phyloP scores from a whole-genome alignment of 768 basidiomycete genomes.

The Leccinum truebloodii region DNA sequence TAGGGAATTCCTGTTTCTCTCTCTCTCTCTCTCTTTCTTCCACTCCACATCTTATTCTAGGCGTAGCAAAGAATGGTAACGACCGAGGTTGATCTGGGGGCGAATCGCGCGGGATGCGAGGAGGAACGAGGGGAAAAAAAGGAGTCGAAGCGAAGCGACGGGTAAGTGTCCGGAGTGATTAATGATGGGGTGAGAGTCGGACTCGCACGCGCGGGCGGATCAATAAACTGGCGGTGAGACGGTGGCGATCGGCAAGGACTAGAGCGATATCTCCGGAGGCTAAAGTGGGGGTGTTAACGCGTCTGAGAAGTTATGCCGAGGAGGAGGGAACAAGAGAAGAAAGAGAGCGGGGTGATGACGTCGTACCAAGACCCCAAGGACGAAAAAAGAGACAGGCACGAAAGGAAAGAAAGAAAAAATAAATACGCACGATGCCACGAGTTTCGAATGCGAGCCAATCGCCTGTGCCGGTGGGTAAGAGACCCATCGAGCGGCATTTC shows the following conservation, averaged over 20 bases:
- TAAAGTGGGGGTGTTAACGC: slow-evolving; percentile 16
- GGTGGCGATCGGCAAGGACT: slow-evolving; percentile 13
- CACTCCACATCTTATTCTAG: neutral
- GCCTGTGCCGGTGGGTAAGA: slow-evolving; percentile 86
- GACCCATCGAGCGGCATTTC: slow-evolving; percentile 92
- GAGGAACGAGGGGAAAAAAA: neutral
- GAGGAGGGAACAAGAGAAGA: neutral
- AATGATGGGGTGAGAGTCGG: neutral
- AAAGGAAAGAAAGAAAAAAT: neutral
- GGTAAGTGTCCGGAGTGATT: neutral
- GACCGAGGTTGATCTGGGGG: slow-evolving; percentile 5
- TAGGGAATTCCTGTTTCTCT: slow-evolving; percentile 15
- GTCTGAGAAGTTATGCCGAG: neutral
- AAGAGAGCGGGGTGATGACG: neutral
- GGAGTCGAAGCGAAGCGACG: neutral
- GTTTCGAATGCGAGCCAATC: slow-evolving; percentile 97
- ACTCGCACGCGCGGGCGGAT: slow-evolving; percentile 1
- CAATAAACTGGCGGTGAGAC: neutral
- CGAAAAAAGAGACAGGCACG: neutral
- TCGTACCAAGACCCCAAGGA: neutral
- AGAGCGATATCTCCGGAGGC: slow-evolving; percentile 49
- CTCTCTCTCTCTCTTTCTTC: neutral
- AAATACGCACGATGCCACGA: slow-evolving; percentile 53
- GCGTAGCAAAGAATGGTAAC: slow-evolving; percentile 15
- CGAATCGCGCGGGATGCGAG: slow-evolving; percentile 7